Evolutionary conservation across 1,284 basidiomycete species (phyloP), one percentile per base, ranked within the genome.

Genomic region (Rhodotorula mucilaginosa): DNA sequence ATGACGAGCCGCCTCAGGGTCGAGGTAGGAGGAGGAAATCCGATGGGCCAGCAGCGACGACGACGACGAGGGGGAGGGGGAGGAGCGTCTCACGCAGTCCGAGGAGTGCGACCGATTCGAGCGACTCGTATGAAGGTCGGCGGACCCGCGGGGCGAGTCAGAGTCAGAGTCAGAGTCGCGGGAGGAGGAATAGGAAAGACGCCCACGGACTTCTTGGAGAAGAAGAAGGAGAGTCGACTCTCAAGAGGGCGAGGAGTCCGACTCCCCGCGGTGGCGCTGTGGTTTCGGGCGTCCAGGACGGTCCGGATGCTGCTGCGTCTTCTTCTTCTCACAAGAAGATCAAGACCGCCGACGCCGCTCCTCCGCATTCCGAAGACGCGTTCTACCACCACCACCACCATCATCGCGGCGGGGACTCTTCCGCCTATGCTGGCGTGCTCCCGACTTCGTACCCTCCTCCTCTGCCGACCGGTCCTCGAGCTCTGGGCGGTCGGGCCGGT

Each of bases 161-260:
- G 48, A 21, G 18, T 49, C 21, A 2, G n/a, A 56, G 23, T 29
- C 23, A 26, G 54, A 31, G n/a, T 26, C 8, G 54, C 26, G n/a
- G 54, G 54, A 56, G 16, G n/a, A 12, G 26, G 13, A 15, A 29
- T 7, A 18, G 26, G 29, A 26, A 44, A 44, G 39, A 44, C 39
- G 10, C 12, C 39, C 39, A 12, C 39, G 39, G 39, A 39, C 39
- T 44, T 34, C 34, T 34, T 34, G 34, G 2, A 34, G 34, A 34
- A 34, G 52, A 56, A 7, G 54, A 26, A 29, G 54, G 29, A n/a
- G 54, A 56, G 6, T 15, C 26, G 3, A 29, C 26, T 6, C 13
- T 56, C 13, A 56, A 56, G 54, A n/a, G 54, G 54, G n/a, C 54
- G 54, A 56, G 54, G 54, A 56, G 54, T 29, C 54, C 54, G 54